Percentiles rank a stretch among this genome's conserved stretches.
These are phyloP conservation scores for Talaromyces nanjingensis DNA, from an alignment of 495 filamentous ascomycete genomes.

Conservation along the genomic window DNA sequence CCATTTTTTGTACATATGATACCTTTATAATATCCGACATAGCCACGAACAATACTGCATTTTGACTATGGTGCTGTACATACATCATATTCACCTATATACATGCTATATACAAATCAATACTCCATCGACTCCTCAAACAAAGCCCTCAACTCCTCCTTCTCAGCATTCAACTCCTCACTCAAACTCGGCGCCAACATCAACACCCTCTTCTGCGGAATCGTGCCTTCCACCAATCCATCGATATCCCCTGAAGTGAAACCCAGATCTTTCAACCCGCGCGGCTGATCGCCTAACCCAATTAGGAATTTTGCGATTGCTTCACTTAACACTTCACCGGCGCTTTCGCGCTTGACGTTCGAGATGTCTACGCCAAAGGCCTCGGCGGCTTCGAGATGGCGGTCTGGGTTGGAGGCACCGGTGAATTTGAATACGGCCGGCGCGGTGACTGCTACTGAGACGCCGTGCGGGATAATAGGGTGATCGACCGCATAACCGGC, in stretches of 20 bases:
- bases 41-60: not conserved
- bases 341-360: conserved; percentile 76
- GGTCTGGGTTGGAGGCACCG: conserved; percentile 79
- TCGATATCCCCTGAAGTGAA: conserved; percentile 70
- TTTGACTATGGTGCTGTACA: not conserved
- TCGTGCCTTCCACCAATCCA: conserved; percentile 81
- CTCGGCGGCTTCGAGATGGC: conserved; percentile 84
- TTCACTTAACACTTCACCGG: conserved; percentile 78
- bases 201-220: conserved; percentile 83
- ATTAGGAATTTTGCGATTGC: conserved; percentile 73
- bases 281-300: conserved; percentile 81
- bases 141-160: conserved; percentile 56
- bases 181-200: conserved; percentile 83
- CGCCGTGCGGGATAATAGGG: conserved; percentile 91
- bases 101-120: conserved; percentile 12
- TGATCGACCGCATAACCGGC: conserved; percentile 65
- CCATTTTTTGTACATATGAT: not conserved
- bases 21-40: not conserved
- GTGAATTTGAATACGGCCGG: conserved; percentile 94
- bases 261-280: conserved; percentile 75
- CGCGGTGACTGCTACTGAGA: conserved; percentile 89
- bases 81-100: not conserved
- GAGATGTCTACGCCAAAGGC: conserved; percentile 84
- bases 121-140: conserved; percentile 64
- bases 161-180: conserved; percentile 53